Percentiles rank a stretch among this genome's conserved stretches.
These are phyloP conservation scores for Didymella segeticola DNA, from an alignment of 2,329 filamentous ascomycete species.

Conservation along the genomic window DNA sequence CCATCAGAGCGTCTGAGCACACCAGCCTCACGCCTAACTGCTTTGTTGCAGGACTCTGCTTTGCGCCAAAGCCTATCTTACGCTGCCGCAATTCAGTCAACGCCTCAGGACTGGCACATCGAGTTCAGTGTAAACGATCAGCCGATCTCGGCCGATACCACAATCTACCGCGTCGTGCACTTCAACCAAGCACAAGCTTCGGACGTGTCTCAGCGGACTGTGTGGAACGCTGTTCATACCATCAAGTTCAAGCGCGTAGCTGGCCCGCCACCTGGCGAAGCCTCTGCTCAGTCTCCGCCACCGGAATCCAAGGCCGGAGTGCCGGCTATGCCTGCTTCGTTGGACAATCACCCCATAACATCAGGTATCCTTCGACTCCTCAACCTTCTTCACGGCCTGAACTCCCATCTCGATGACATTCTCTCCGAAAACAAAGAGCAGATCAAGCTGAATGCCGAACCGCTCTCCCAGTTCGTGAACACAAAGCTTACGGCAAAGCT, in stretches of 20 bases:
- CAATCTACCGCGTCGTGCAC: slow-evolving; percentile 93
- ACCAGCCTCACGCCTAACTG: slow-evolving; percentile 39
- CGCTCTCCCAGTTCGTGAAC: slow-evolving; percentile 93
- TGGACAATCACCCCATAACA: slow-evolving; percentile 83
- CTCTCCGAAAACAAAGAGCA: slow-evolving; percentile 77
- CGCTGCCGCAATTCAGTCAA: slow-evolving; percentile 78
- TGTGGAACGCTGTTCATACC: slow-evolving; percentile 89
- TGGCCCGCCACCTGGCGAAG: slow-evolving; percentile 79
- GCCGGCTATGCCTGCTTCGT: slow-evolving; percentile 74
- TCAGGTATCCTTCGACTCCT: slow-evolving; percentile 86
- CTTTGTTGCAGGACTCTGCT: slow-evolving; percentile 42
- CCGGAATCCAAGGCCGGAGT: slow-evolving; percentile 61
- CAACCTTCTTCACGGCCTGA: slow-evolving; percentile 89
- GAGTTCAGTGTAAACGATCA: slow-evolving; percentile 90
- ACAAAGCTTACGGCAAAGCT: slow-evolving; percentile 98
- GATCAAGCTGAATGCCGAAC: slow-evolving; percentile 77
- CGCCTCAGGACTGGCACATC: slow-evolving; percentile 95
- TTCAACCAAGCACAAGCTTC: slow-evolving; percentile 67
- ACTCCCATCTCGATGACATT: slow-evolving; percentile 91
- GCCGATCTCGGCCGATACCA: slow-evolving; percentile 87
- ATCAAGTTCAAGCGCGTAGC: slow-evolving; percentile 89
- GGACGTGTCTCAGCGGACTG: slow-evolving; percentile 74
- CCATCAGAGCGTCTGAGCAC: slow-evolving; percentile 41
- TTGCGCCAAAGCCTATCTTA: slow-evolving; percentile 67
- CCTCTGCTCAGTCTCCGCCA: slow-evolving; percentile 65